These are phyloP conservation scores for Sarocladium strictum DNA, from an alignment of 2,329 filamentous ascomycete species.

Conservation along the genomic window DNA sequence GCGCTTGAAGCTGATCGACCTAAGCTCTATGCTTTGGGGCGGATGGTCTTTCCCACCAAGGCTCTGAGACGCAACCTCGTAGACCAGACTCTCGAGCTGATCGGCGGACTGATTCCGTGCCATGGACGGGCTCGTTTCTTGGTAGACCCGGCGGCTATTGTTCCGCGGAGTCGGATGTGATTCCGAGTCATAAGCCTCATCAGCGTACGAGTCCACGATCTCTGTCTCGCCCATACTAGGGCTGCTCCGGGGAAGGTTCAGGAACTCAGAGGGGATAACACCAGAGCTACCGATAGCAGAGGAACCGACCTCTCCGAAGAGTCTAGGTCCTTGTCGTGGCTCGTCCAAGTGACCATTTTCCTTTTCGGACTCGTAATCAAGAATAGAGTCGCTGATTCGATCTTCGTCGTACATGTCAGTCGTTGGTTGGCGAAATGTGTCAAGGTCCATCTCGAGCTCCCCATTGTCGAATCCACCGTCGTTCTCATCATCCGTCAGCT, in stretches of 20 bases:
- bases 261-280: slow-evolving; percentile 38
- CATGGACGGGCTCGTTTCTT: slow-evolving; percentile 27
- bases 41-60: slow-evolving; percentile 40
- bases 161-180: slow-evolving; percentile 12
- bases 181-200: slow-evolving; percentile 38
- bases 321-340: slow-evolving; percentile 21
- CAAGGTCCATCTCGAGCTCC: slow-evolving; percentile 44
- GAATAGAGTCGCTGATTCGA: slow-evolving; percentile 34
- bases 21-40: slow-evolving; percentile 10
- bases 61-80: slow-evolving; percentile 50
- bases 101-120: slow-evolving; percentile 39
- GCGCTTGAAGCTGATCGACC: slow-evolving; percentile 39
- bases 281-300: slow-evolving; percentile 50
- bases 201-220: slow-evolving; percentile 38
- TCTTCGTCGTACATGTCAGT: slow-evolving; percentile 29
- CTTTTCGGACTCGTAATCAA: slow-evolving; percentile 67
- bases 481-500: slow-evolving; percentile 50
- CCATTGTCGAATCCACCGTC: slow-evolving; percentile 19
- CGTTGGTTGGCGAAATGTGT: slow-evolving; percentile 10
- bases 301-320: slow-evolving; percentile 51
- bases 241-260: slow-evolving; percentile 41
- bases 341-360: slow-evolving; percentile 52
- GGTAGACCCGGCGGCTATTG: slow-evolving; percentile 7
- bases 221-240: slow-evolving; percentile 34
- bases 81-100: slow-evolving; percentile 45